These are phyloP conservation scores for Thelephora ganbajun DNA, from an alignment of 768 basidiomycete species.

Conservation along the genomic window DNA sequence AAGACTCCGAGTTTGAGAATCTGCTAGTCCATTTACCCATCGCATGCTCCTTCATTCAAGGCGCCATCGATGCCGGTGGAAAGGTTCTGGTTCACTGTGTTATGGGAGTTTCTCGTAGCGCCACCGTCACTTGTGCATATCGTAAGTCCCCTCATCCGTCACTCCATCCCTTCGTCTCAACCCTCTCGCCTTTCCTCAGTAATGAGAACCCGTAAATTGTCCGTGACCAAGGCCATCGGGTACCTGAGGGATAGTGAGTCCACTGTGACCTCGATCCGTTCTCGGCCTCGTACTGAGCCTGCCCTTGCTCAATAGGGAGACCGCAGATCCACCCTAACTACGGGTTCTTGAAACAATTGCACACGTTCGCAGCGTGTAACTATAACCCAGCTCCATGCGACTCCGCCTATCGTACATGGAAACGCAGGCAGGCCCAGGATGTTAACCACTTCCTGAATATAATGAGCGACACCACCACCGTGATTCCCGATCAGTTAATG, in stretches of 20 bases:
- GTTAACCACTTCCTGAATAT: slow-evolving; percentile 38
- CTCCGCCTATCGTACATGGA: slow-evolving; percentile 42
- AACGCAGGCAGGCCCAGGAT: slow-evolving; percentile 36
- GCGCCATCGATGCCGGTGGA: slow-evolving; percentile 36
- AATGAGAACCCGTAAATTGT: neutral
- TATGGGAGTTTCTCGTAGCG: slow-evolving; percentile 62
- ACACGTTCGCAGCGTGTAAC: slow-evolving; percentile 36
- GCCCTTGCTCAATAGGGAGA: slow-evolving; percentile 16
- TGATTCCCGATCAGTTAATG: slow-evolving; percentile 34
- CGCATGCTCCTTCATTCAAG: slow-evolving; percentile 48
- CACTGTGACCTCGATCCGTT: slow-evolving; percentile 27
- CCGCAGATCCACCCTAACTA: slow-evolving; percentile 26
- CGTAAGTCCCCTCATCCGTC: slow-evolving; percentile 1
- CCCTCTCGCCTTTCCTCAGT: neutral
- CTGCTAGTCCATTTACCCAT: slow-evolving; percentile 51
- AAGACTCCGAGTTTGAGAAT: slow-evolving; percentile 37
- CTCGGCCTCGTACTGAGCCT: neutral
- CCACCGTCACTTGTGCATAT: slow-evolving; percentile 68
- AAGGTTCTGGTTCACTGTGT: slow-evolving; percentile 63
- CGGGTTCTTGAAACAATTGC: slow-evolving; percentile 45
- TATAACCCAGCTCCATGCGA: slow-evolving; percentile 30
- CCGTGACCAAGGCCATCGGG: neutral
- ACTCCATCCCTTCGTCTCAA: neutral
- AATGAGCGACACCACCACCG: slow-evolving; percentile 34
- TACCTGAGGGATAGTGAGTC: neutral